These are phyloP conservation scores for Hondaea fermentalgiana DNA, from an alignment of 108 stramenopile species.

Conservation along the genomic window DNA sequence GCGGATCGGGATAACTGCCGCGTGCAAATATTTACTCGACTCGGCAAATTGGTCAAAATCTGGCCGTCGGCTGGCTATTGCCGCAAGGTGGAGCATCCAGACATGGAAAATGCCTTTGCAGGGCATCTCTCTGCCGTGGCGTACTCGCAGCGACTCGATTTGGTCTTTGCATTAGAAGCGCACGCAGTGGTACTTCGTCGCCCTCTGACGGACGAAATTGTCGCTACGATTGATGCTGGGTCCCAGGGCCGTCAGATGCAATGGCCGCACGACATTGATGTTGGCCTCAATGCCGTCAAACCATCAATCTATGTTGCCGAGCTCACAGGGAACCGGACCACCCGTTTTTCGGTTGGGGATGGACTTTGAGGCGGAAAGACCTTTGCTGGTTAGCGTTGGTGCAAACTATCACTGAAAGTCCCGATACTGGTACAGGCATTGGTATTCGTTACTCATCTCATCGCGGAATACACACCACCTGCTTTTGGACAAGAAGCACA, in stretches of 20 bases:
- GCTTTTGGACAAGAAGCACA: no score
- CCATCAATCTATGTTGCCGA: neutral
- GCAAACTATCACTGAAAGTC: no score
- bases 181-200: neutral
- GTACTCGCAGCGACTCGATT: neutral
- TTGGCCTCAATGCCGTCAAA: neutral
- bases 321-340: neutral
- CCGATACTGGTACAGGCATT: no score
- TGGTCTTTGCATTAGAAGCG: neutral
- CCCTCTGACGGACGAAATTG: neutral
- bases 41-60: neutral
- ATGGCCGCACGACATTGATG: slow-evolving; percentile 11
- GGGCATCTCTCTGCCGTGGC: neutral
- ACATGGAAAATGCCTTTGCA: neutral
- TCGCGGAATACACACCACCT: no score
- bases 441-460: no score
- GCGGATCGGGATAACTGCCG: slow-evolving; percentile 8
- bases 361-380: no score
- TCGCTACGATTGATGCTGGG: neutral
- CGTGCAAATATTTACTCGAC: neutral
- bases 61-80: neutral
- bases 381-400: no score
- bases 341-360: neutral
- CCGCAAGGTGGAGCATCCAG: neutral
- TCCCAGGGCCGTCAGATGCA: neutral